phyloP scores from a whole-genome alignment of 1,284 basidiomycete genomes.

The Cryptococcus wingfieldii region DNA sequence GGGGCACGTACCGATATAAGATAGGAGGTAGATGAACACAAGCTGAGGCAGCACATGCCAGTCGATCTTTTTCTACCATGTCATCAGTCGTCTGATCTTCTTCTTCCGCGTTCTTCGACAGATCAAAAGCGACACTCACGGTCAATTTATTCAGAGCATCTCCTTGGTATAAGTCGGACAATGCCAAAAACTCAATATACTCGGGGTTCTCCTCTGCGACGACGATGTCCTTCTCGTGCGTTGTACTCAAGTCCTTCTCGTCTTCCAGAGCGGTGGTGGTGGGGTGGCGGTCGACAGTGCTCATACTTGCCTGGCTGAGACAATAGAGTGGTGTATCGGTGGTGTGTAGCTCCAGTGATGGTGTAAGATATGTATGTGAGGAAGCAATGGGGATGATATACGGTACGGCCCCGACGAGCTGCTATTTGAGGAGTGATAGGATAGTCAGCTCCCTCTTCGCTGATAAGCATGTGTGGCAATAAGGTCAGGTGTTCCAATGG shows the following conservation, averaged over 20 bases:
- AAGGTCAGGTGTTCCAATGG: too few relatives aligned
- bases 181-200: conserved; percentile 21
- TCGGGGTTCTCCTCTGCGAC: conserved; percentile 8
- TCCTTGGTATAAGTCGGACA: conserved; percentile 20
- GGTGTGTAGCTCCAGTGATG: too few relatives aligned
- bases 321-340: too few relatives aligned
- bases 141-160: conserved; percentile 20
- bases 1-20: conserved; percentile 9
- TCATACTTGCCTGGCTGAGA: too few relatives aligned
- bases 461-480: too few relatives aligned
- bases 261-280: background rate
- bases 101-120: background rate
- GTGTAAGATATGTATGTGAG: too few relatives aligned
- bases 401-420: too few relatives aligned
- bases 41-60: conserved; percentile 18
- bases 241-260: background rate
- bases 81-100: background rate
- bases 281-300: background rate
- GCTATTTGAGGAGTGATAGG: too few relatives aligned
- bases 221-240: background rate
- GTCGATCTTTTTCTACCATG: conserved; percentile 15
- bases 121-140: conserved; percentile 9
- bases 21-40: conserved; percentile 21
- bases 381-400: too few relatives aligned
- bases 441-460: too few relatives aligned